Base-by-base conservation (phyloP, 768 basidiomycete species). In the Trametes coccinea region DNA sequence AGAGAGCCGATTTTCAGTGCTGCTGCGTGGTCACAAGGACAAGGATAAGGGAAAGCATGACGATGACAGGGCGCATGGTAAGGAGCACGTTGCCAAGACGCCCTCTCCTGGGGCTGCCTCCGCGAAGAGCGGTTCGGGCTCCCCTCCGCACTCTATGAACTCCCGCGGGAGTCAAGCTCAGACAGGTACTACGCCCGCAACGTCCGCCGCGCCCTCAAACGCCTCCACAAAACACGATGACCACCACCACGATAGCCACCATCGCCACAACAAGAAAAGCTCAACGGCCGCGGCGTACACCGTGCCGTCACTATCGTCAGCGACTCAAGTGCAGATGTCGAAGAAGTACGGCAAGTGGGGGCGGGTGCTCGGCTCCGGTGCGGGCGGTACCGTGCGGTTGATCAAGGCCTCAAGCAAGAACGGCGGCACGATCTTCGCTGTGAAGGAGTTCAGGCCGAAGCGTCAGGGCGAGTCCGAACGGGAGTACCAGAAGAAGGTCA, bases 271-370 rank as follows among this genome's bases (percentile, higher is more conserved):
- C 49, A 56, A 63, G 53, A 22, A 56, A 17, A 58, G 60, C 6
- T 63, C 66, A 8, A 44, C 54, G 54, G 37, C 53, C 62, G 71
- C 67, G 54, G 62, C 73, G 13, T 74, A 78, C 29, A 76, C 78
- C 59, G 76, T 85, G 40, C 72, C 79, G 29, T 90, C 91, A 2
- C 84, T 94, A 27, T 86, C 90, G 13, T 86, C 88, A 51, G 92
- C 90, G 5, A 93, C 92, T 2, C 88, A 95, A 55, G 92, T 92
- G 13, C 95, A 97, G 73, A 79, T 99, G 59, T 79, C 90, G n/a
- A 98, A 98, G 79, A 98, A 98, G 80, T 99, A 99, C 68, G 97
- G 97, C 66, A 99, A 99, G 73, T 97, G 97, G 92, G 97, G 96
- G 41, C 86, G 92, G 53, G 86, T 97, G 16, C 85, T 99, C 8